These are phyloP conservation scores for Pseudogymnoascus sp. DNA, from an alignment of 2,329 filamentous ascomycete species.

Conservation along the genomic window DNA sequence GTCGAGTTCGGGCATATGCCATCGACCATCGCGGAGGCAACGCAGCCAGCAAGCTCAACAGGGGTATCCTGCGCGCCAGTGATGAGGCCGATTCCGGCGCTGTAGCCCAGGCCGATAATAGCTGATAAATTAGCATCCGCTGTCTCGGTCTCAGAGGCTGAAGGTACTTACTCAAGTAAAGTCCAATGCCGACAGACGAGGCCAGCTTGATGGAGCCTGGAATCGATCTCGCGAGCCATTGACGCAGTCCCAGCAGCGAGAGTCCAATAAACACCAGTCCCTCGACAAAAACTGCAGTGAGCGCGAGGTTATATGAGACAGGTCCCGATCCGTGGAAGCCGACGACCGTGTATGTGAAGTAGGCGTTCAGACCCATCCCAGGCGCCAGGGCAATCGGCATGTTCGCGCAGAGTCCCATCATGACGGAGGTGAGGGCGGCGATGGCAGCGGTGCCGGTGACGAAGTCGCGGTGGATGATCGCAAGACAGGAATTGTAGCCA, in stretches of 20 bases:
- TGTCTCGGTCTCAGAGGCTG: neutral
- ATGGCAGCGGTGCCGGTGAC: slow-evolving; percentile 83
- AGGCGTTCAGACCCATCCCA: slow-evolving; percentile 79
- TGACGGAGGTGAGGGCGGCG: slow-evolving; percentile 69
- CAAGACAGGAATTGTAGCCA: slow-evolving; percentile 57
- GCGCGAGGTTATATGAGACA: slow-evolving; percentile 66
- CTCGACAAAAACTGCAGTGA: slow-evolving; percentile 84
- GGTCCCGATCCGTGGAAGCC: slow-evolving; percentile 67
- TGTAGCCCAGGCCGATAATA: slow-evolving; percentile 69
- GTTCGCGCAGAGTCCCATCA: slow-evolving; percentile 77
- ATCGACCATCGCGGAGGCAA: slow-evolving; percentile 20
- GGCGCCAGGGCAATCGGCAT: slow-evolving; percentile 64
- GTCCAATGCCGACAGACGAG: slow-evolving; percentile 76
- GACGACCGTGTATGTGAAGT: slow-evolving; percentile 73
- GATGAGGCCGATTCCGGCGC: slow-evolving; percentile 73
- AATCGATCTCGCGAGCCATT: slow-evolving; percentile 81
- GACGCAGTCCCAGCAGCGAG: slow-evolving; percentile 72
- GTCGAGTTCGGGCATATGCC: slow-evolving; percentile 55
- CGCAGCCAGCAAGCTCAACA: slow-evolving; percentile 60
- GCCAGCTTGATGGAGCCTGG: slow-evolving; percentile 81
- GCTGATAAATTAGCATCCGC: slow-evolving; percentile 26
- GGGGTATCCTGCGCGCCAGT: slow-evolving; percentile 63
- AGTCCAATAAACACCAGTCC: slow-evolving; percentile 78
- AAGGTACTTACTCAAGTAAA: slow-evolving; percentile 53
- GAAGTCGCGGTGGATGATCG: slow-evolving; percentile 53